These are phyloP conservation scores for Zygoascus sp. DNA, from an alignment of 1,139 yeast genomes.

Conservation along the genomic window DNA sequence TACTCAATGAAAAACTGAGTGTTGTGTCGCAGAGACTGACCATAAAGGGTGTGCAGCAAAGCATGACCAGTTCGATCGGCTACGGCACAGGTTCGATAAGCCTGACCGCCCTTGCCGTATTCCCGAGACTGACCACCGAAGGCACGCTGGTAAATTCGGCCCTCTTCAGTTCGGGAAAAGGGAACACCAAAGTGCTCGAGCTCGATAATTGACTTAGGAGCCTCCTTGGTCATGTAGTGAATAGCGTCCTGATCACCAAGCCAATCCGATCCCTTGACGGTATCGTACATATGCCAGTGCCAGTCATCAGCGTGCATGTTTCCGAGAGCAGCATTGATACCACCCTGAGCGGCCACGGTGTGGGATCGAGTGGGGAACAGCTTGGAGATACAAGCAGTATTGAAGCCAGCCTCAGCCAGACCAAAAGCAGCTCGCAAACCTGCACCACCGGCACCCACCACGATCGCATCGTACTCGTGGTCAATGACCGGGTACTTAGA, in stretches of 20 bases:
- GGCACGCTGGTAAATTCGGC: conserved; percentile 97
- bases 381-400: conserved; percentile 96
- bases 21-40: conserved; percentile 94
- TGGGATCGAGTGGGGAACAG: conserved; percentile 98
- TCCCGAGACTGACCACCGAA: conserved; percentile 97
- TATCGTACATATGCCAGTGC: conserved; percentile 99
- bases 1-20: conserved; percentile 97
- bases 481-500: conserved; percentile 84
- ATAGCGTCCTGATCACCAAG: conserved; percentile 99
- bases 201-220: conserved; percentile 93
- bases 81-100: conserved; percentile 98
- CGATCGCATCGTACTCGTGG: conserved; percentile 97
- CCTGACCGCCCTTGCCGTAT: conserved; percentile 98
- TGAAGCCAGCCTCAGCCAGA: conserved; percentile 92
- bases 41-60: conserved; percentile 88
- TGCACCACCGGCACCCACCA: conserved; percentile 99
- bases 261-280: conserved; percentile 99
- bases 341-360: conserved; percentile 99
- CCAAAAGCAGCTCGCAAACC: conserved; percentile 99
- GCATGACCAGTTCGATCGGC: conserved; percentile 99
- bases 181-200: conserved; percentile 98
- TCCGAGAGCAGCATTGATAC: conserved; percentile 94
- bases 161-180: conserved; percentile 94
- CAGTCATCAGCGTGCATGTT: conserved; percentile 98
- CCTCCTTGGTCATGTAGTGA: conserved; percentile 98